Conservation (phyloP, 1,139 yeast genomes). For the Kodamaea suecica region DNA sequence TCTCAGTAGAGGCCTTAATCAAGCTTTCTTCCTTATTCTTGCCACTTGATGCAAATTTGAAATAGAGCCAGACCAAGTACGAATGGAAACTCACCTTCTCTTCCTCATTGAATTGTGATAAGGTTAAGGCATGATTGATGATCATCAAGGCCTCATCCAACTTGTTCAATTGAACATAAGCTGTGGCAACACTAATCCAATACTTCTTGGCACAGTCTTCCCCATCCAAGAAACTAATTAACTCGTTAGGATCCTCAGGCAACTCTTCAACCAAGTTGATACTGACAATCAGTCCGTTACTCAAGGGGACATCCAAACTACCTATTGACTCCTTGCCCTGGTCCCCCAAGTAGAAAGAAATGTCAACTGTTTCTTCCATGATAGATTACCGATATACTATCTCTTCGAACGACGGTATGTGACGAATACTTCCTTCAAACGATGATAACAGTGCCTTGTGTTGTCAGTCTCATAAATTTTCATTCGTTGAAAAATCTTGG, state of each 20-base stretch:
- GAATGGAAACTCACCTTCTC: slow-evolving; percentile 57
- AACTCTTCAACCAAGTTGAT: slow-evolving; percentile 68
- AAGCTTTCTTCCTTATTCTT: slow-evolving; percentile 6
- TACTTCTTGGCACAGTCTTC: slow-evolving; percentile 73
- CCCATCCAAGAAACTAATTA: slow-evolving; percentile 71
- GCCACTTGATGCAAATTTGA: slow-evolving; percentile 4
- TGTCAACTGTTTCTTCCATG: slow-evolving; percentile 36
- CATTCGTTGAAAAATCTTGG: too few species aligned
- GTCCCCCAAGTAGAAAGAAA: slow-evolving; percentile 38
- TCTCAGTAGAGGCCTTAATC: slow-evolving; percentile 29
- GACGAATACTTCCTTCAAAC: too few species aligned
- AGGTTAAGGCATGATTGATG: slow-evolving; percentile 56
- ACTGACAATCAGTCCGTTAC: slow-evolving; percentile 68
- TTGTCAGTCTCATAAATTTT: too few species aligned
- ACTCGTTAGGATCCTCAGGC: slow-evolving; percentile 85
- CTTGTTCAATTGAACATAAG: slow-evolving; percentile 65
- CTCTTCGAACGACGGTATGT: too few species aligned
- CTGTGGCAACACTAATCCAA: slow-evolving; percentile 83
- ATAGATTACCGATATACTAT: slow-evolving; percentile 9
- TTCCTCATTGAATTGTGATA: slow-evolving; percentile 38
- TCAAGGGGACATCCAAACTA: slow-evolving; percentile 62
- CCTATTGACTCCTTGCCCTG: slow-evolving; percentile 31
- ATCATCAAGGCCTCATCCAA: slow-evolving; percentile 63
- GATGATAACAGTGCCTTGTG: too few species aligned
- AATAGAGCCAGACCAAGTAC: slow-evolving; percentile 71